phyloP scores from a whole-genome alignment of 2,329 filamentous ascomycete genomes.

The Curvularia lunata region DNA sequence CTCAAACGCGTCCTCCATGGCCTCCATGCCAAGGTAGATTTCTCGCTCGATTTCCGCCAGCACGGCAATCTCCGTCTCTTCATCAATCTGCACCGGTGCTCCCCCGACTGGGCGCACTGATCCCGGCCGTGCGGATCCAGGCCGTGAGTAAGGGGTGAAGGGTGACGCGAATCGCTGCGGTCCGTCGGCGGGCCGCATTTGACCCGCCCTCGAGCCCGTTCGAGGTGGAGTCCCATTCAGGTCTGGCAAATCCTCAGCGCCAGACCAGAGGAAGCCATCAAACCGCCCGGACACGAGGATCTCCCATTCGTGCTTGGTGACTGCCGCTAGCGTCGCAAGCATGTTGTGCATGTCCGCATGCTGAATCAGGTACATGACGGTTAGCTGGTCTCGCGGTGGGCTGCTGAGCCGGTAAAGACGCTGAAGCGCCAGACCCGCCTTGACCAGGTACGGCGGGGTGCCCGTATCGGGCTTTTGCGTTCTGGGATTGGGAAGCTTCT shows the following conservation, averaged over 20 bases:
- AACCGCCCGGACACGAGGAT: conserved; percentile 93
- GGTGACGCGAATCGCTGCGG: conserved; percentile 51
- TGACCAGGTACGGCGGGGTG: conserved; percentile 75
- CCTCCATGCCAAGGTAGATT: conserved; percentile 93
- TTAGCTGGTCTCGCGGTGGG: conserved; percentile 82
- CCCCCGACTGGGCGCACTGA: conserved; percentile 48
- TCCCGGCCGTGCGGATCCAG: conserved; percentile 30
- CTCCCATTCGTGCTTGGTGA: conserved; percentile 94
- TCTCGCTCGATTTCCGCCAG: conserved; percentile 91
- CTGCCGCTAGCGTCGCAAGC: conserved; percentile 83
- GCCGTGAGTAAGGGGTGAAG: conserved; percentile 51
- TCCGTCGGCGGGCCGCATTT: conserved; percentile 50
- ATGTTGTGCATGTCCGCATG: conserved; percentile 84
- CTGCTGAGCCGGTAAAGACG: conserved; percentile 78
- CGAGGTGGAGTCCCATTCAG: conserved; percentile 33
- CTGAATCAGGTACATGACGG: conserved; percentile 83
- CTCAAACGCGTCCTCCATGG: conserved; percentile 92
- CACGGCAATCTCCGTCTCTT: conserved; percentile 90
- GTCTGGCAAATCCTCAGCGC: conserved; percentile 68
- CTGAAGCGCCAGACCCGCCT: conserved; percentile 79
- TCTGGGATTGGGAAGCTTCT: conserved; percentile 59
- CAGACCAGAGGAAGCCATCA: conserved; percentile 93
- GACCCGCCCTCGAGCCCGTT: conserved; percentile 47
- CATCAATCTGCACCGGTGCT: conserved; percentile 86
- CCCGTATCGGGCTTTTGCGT: conserved; percentile 70